Evolutionary conservation across 805 yeast genomes (phyloP), one percentile per base, ranked within the genome.

Genomic region (Priceomyces haplophilus): DNA sequence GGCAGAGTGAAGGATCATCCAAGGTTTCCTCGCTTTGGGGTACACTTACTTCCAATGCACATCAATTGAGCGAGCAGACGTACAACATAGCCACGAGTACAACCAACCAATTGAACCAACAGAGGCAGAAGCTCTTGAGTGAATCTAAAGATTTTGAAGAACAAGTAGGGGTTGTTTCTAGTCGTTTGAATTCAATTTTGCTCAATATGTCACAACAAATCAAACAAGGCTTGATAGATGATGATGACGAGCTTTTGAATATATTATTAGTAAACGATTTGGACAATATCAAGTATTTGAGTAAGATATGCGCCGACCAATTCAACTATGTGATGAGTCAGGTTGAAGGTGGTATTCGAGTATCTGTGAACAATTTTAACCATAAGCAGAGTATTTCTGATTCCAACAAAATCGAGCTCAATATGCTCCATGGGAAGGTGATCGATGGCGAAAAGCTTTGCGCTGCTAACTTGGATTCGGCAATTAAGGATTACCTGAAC

Each of bases 401-500:
- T 24, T 48, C 50, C 10, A 27, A 15, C 6, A 44, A 44, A 44
- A 71, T 76, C 23, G 78, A 78, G 38, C 75, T 91, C 53, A 83
- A 84, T 48, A 61, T 86, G 51, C 88, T 89, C 58, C 67, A 75
- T 16, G 97, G 97, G 7, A 84, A 85, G 49, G 55, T 80, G 1
- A 76, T 80, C 34, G 95, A 88, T 60, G 97, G 93, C 11, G 95
- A 86, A 55, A 91, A 93, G 61, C 75, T 93, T 45, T 85, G 95
- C 32, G 74, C 79, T 54, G 98, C 97, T 3, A 90, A 88, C 57
- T 73, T 91, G 53, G 96, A 88, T 23, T 79, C 81, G 41, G 80
- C 82, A n/a, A 75, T 83, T 40, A 75, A 78, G 69, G 65, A 64
- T 46, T 69, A 57, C 42, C 37, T 43, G 21, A 59, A 52, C 58